These are phyloP conservation scores for Arabidopsis suecica DNA, from an alignment of 345 rosid species.

Conservation along the genomic window DNA sequence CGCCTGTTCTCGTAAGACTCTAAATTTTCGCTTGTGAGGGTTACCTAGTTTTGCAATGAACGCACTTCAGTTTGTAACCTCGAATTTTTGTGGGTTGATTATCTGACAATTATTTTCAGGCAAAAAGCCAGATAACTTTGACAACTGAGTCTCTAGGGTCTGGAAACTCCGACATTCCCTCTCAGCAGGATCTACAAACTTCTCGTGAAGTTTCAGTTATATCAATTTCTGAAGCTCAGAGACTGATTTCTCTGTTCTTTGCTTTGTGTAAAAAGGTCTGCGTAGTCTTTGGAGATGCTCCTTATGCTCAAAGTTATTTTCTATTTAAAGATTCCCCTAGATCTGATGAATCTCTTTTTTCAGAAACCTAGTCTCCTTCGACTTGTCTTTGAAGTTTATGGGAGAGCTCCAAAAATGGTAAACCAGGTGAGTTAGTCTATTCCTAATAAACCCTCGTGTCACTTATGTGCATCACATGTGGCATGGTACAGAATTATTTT, in stretches of 20 bases:
- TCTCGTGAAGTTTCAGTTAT: constrained; percentile 56
- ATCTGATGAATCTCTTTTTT: constrained; percentile 44
- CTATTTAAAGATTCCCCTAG: constrained; percentile 8
- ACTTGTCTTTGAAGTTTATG: constrained; percentile 76
- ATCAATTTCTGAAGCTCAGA: constrained; percentile 81
- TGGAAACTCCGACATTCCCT: constrained; percentile 56
- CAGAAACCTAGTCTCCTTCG: constrained; percentile 92
- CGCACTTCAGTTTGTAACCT: constrained; percentile 22
- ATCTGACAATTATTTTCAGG: constrained; percentile 52
- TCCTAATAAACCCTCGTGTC: constrained; percentile 12
- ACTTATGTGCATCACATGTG: constrained; percentile 18
- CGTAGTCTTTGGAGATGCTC: constrained; percentile 17
- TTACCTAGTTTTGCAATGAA: constrained; percentile 13
- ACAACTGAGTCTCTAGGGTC: constrained; percentile 60
- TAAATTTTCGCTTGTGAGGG: constrained; percentile 1
- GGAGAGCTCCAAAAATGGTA: constrained; percentile 75
- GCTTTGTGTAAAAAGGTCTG: constrained; percentile 95
- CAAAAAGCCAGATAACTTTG: constrained; percentile 57
- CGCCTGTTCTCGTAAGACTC: constrained; percentile 28
- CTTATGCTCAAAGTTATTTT: constrained; percentile 21
- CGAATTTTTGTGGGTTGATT: constrained; percentile 25
- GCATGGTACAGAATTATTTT: constrained; percentile 1
- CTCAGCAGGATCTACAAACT: constrained; percentile 50
- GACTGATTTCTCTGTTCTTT: constrained; percentile 82
- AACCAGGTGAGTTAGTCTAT: constrained; percentile 67